Conservation (phyloP, 2,329 filamentous ascomycete species). For the Penicillium sp. region DNA sequence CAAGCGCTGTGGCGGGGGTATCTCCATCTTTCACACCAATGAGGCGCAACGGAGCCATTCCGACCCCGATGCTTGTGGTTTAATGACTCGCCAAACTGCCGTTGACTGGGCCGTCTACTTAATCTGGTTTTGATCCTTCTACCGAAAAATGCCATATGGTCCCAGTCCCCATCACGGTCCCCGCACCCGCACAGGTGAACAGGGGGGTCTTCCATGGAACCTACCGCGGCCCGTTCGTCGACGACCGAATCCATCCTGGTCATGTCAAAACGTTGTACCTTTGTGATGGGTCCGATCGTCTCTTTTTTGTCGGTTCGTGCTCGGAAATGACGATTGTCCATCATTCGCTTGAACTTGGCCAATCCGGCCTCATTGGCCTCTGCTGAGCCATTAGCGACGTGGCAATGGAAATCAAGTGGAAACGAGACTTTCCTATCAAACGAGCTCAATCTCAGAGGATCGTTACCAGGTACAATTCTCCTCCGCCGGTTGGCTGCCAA, state of each 20-base stretch:
- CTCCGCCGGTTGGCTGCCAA: background rate
- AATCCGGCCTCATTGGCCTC: background rate
- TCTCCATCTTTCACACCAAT: slow-evolving; percentile 3
- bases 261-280: slow-evolving; percentile 12
- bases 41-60: slow-evolving; percentile 5
- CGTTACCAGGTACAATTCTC: background rate
- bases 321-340: background rate
- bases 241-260: slow-evolving; percentile 17
- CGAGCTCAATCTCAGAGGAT: background rate
- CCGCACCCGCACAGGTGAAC: slow-evolving; percentile 2
- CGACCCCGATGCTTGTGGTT: slow-evolving; percentile 5
- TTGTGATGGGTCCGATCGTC: slow-evolving; percentile 15
- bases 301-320: background rate
- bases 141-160: slow-evolving; percentile 5
- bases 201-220: slow-evolving; percentile 42
- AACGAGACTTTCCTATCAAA: slow-evolving; percentile 2
- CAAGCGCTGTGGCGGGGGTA: slow-evolving; percentile 31
- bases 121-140: background rate
- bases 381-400: background rate
- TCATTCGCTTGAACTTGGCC: slow-evolving; percentile 4
- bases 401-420: background rate
- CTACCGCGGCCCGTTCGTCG: slow-evolving; percentile 21
- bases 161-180: background rate
- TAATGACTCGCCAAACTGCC: slow-evolving; percentile 1
- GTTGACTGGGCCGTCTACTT: slow-evolving; percentile 1